Conservation (phyloP, 306 rosid species). For the Rosa multiflora region DNA sequence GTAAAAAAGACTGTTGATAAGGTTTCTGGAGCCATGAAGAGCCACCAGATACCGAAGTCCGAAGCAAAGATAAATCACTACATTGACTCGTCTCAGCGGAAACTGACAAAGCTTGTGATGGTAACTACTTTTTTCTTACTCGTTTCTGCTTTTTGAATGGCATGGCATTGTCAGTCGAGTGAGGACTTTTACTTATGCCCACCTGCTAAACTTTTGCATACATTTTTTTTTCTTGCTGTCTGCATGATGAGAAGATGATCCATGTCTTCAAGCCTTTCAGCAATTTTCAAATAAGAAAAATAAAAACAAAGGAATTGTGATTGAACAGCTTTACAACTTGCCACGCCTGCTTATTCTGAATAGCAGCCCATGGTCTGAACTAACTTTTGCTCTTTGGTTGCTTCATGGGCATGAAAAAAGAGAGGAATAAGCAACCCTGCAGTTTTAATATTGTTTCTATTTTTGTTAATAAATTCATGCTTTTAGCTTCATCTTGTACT, state of each 20-base stretch:
- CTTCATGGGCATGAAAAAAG: background rate
- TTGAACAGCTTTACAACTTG: background rate
- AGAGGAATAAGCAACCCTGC: background rate
- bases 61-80: constrained; percentile 83
- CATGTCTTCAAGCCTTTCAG: background rate
- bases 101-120: constrained; percentile 95
- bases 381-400: background rate
- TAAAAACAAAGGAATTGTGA: background rate
- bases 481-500: constrained; percentile 6
- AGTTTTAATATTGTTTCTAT: background rate
- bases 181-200: background rate
- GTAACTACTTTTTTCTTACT: constrained; percentile 42
- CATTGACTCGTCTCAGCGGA: constrained; percentile 84
- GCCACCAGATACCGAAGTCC: constrained; percentile 84
- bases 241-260: background rate
- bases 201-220: constrained; percentile 9
- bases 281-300: background rate
- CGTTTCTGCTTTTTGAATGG: constrained; percentile 5
- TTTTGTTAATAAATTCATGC: background rate
- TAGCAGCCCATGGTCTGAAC: background rate
- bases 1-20: constrained; percentile 97
- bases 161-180: constrained; percentile 9
- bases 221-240: background rate
- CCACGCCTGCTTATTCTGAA: background rate
- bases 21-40: constrained; percentile 98